phyloP scores from a whole-genome alignment of 768 basidiomycete species.

The Kwoniella bestiolae region DNA sequence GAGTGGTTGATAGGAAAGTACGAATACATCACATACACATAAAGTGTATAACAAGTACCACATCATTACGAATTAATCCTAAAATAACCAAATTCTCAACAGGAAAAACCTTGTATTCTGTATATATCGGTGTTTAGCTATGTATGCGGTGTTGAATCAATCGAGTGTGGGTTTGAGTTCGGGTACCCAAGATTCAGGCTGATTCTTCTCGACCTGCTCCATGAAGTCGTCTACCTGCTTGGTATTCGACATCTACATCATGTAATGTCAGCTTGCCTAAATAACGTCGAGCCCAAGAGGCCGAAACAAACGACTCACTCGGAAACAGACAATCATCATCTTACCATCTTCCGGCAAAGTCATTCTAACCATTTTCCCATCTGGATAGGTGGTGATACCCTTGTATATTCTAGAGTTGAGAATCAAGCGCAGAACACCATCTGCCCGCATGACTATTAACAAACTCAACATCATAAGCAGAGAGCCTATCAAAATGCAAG shows the following conservation, averaged over 20 bases:
- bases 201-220: conserved; percentile 36
- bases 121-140: too few species aligned
- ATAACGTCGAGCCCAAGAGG: not conserved
- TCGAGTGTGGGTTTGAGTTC: too few species aligned
- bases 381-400: conserved; percentile 51
- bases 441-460: conserved; percentile 58
- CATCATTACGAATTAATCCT: not conserved
- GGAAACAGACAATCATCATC: conserved; percentile 43
- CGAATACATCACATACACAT: not conserved
- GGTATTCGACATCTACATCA: conserved; percentile 15
- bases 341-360: conserved; percentile 46
- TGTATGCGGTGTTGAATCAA: too few species aligned
- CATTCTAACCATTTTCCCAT: conserved; percentile 53
- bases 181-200: conserved; percentile 25
- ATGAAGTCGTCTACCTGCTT: conserved; percentile 44
- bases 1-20: not conserved
- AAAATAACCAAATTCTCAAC: too few species aligned
- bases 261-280: not conserved
- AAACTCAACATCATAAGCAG: not conserved
- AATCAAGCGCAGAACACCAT: conserved; percentile 58
- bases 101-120: too few species aligned
- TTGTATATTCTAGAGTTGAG: conserved; percentile 58
- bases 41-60: not conserved
- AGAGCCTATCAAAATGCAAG: too few species aligned
- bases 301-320: conserved; percentile 33